Percentiles rank a stretch among this genome's conserved stretches.
phyloP scores from a whole-genome alignment of 2,329 filamentous ascomycete species.

The Alternaria sp. region DNA sequence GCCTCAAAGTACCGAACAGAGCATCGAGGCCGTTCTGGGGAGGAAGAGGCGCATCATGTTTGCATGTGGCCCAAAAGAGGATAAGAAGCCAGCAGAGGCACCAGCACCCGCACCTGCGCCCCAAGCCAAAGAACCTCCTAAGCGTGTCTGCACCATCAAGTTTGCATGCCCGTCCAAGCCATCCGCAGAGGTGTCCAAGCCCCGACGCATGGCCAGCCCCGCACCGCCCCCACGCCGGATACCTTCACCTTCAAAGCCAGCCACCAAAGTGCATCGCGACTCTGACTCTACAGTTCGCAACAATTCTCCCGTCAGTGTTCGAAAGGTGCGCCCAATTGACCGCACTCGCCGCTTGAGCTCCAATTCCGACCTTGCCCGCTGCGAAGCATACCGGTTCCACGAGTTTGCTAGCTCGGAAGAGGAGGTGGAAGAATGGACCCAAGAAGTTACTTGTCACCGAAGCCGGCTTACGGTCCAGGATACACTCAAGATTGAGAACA shows the following conservation, averaged over 20 bases:
- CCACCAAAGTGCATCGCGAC: slow-evolving; percentile 54
- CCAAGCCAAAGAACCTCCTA: slow-evolving; percentile 50
- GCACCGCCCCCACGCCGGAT: slow-evolving; percentile 47
- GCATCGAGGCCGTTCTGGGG: slow-evolving; percentile 69
- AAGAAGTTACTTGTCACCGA: slow-evolving; percentile 69
- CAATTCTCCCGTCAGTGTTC: slow-evolving; percentile 56
- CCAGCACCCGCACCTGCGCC: slow-evolving; percentile 27
- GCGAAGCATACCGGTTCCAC: slow-evolving; percentile 74
- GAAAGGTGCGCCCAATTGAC: slow-evolving; percentile 49
- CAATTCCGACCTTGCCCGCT: slow-evolving; percentile 57
- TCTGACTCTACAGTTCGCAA: slow-evolving; percentile 62
- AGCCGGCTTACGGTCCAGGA: slow-evolving; percentile 86
- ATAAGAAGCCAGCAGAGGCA: slow-evolving; percentile 50
- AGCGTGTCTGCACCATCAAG: slow-evolving; percentile 71
- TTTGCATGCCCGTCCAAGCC: slow-evolving; percentile 73
- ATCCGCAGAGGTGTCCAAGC: slow-evolving; percentile 52
- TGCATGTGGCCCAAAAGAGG: slow-evolving; percentile 71
- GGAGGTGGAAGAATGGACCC: slow-evolving; percentile 91
- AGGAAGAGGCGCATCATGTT: slow-evolving; percentile 94
- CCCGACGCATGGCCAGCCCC: slow-evolving; percentile 57
- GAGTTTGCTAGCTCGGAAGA: slow-evolving; percentile 90
- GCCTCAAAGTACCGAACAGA: slow-evolving; percentile 59
- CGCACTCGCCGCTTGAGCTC: slow-evolving; percentile 48
- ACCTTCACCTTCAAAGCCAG: slow-evolving; percentile 42
- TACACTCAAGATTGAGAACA: slow-evolving; percentile 87